Evolutionary conservation across 441 rosid species (phyloP).

Genomic region (Populus hybrid): DNA sequence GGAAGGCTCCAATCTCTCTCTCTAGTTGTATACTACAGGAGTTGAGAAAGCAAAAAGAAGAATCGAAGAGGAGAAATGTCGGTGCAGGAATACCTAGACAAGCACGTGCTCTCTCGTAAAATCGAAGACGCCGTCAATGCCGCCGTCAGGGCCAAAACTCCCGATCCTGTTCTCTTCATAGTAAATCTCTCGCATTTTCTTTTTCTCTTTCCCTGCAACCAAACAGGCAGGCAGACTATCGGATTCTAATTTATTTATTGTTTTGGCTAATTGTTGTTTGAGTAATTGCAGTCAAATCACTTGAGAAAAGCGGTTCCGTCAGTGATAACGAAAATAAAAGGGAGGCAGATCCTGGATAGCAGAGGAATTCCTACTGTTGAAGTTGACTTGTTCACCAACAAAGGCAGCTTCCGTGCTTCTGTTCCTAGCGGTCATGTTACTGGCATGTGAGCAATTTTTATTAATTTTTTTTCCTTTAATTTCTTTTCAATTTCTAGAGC

Average conservation of each 20-base stretch:
- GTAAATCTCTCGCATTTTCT: slow-evolving; percentile 30
- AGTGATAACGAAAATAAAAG: slow-evolving; percentile 78
- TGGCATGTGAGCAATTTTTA: slow-evolving; percentile 61
- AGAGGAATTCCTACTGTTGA: slow-evolving; percentile 95
- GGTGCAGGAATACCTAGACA: slow-evolving; percentile 91
- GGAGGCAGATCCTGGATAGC: slow-evolving; percentile 93
- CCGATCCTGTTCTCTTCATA: slow-evolving; percentile 96
- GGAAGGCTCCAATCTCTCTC: not conserved
- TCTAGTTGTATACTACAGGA: not conserved
- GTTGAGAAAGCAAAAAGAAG: not conserved
- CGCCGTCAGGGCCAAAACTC: slow-evolving; percentile 87
- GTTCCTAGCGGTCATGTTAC: slow-evolving; percentile 75
- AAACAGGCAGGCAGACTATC: not conserved
- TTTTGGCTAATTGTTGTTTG: not conserved
- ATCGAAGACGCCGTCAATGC: slow-evolving; percentile 99
- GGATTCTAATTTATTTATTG: not conserved
- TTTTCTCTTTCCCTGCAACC: not conserved
- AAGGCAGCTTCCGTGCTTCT: slow-evolving; percentile 89
- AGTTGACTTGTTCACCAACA: slow-evolving; percentile 86
- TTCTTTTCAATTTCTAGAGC: not conserved
- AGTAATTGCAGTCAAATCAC: slow-evolving; percentile 68
- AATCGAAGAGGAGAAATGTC: slow-evolving; percentile 46
- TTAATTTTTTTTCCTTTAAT: not conserved
- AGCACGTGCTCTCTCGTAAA: slow-evolving; percentile 86
- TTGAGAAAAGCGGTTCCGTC: slow-evolving; percentile 83